Evolutionary conservation across 768 basidiomycete genomes (phyloP), one percentile per base, ranked within the genome.

Genomic region (Boletus insuetus): DNA sequence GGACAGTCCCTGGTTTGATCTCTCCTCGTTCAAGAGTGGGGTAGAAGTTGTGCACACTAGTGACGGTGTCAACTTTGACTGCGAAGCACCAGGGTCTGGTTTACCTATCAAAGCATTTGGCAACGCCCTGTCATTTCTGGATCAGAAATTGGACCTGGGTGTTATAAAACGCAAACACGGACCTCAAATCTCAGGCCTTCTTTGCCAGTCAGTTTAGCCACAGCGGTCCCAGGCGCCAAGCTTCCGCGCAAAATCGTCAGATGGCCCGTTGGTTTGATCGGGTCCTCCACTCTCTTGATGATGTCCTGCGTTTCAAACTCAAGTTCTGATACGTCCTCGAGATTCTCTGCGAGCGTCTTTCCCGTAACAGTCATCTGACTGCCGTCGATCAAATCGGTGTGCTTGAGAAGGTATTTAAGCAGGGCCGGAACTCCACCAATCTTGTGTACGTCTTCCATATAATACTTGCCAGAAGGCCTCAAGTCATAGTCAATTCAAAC

Each of bases 151-250:
- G 35, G 22, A 38, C 14, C 40, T 22, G 20, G 17, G 8, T 31
- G 9, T 31, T 24, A 35, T 24, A 31, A n/a, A 40, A 31, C 38
- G 44, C 3, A 41, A 40, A 47, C 56, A 55, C 74, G 42, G 44
- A 88, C 89, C 78, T 91, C 88, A 60, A 97, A 97, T 20, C 74
- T 78, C 49, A 83, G 70, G 6, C 94, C 94, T 73, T 97, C 94
- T 72, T 95, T 94, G 14, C 94, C 94, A 7, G 94, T 96, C 58
- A 97, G 76, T 73, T 98, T 98, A 16, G 93, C 91, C 19, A 98
- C 94, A 29, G 92, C 87, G 1, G 86, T 86, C 46, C 81, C 89
- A 0, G 94, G 94, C 4, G 90, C 86, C 41, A 98, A 76, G 71
- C 90, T 94, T n/a, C 94, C 94, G 49, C 85, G 81, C 58, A 98